Conservation (phyloP, 331 rosid genomes). For the Cydonia oblonga region DNA sequence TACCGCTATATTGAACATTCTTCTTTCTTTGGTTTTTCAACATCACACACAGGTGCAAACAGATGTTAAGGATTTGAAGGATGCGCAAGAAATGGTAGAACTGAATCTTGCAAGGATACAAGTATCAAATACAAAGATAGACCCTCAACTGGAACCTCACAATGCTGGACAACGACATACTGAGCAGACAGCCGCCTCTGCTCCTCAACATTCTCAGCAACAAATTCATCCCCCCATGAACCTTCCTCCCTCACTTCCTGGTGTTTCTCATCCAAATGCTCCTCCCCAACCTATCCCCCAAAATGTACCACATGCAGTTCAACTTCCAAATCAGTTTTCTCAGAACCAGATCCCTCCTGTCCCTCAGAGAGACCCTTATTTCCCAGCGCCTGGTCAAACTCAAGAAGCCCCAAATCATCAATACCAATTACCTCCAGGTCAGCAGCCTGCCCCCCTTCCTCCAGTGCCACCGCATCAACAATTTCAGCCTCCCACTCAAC, state of each 20-base stretch:
- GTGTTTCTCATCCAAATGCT: slow-evolving; percentile 55
- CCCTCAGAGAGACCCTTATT: slow-evolving; percentile 58
- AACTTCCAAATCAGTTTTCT: slow-evolving; percentile 48
- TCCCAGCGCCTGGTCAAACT: slow-evolving; percentile 45
- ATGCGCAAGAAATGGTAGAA: slow-evolving; percentile 49
- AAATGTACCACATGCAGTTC: slow-evolving; percentile 37
- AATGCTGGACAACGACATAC: slow-evolving; percentile 22
- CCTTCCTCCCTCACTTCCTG: slow-evolving; percentile 39
- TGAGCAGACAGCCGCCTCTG: slow-evolving; percentile 40
- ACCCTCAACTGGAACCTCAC: slow-evolving; percentile 35
- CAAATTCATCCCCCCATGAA: slow-evolving; percentile 37
- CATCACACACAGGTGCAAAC: slow-evolving; percentile 54
- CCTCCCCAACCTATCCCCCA: slow-evolving; percentile 52
- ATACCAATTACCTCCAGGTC: slow-evolving; percentile 49
- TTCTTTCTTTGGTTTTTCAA: background rate
- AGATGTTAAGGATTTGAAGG: slow-evolving; percentile 63
- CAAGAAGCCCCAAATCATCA: slow-evolving; percentile 59
- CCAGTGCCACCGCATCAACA: slow-evolving; percentile 51
- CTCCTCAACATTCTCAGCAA: slow-evolving; percentile 53
- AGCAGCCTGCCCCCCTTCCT: slow-evolving; percentile 49
- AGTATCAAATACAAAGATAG: slow-evolving; percentile 33
- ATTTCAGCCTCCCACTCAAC: slow-evolving; percentile 50
- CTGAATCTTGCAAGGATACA: slow-evolving; percentile 54
- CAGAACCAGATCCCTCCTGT: slow-evolving; percentile 48
- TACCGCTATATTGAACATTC: background rate